Percentiles rank a stretch among this genome's conserved stretches.
These are phyloP conservation scores for Xylariaceae sp. DNA, from an alignment of 2,329 filamentous ascomycete genomes.

Conservation along the genomic window DNA sequence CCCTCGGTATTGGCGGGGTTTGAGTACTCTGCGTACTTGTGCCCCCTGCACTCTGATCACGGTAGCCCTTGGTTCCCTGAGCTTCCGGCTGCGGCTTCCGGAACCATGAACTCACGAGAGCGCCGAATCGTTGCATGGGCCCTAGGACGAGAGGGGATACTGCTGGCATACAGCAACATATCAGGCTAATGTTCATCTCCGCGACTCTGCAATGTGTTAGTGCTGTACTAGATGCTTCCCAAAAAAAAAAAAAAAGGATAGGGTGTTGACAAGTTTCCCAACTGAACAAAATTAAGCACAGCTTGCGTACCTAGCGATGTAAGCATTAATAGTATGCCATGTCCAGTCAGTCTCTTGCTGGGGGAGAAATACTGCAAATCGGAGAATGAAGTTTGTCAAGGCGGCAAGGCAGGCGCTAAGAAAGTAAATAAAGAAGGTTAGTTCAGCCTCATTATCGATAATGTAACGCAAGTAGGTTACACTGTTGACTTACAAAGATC, in stretches of 20 bases:
- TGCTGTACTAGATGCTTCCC: not conserved
- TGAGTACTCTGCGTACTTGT: not conserved
- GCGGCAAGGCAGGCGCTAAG: conserved; percentile 18
- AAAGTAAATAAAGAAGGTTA: not conserved
- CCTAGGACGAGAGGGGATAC: conserved; percentile 14
- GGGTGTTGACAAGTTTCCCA: too few species aligned
- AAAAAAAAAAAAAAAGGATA: too few species aligned
- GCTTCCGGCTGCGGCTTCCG: not conserved
- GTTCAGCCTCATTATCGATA: not conserved
- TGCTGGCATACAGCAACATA: conserved; percentile 21
- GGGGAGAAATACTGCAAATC: conserved; percentile 10
- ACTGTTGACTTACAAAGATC: conserved; percentile 15
- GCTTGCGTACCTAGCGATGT: conserved; percentile 20
- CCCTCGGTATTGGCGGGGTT: conserved; percentile 16
- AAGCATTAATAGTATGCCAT: conserved; percentile 18
- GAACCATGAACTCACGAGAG: conserved; percentile 9
- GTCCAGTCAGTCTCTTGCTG: conserved; percentile 10
- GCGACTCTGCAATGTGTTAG: conserved; percentile 8
- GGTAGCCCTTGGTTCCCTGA: conserved; percentile 6
- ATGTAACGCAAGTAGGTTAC: not conserved
- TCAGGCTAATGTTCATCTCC: conserved; percentile 18
- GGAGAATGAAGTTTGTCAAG: conserved; percentile 14
- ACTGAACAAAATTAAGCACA: not conserved
- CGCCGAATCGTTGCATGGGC: conserved; percentile 8
- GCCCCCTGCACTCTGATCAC: not conserved